Evolutionary conservation across 1,284 basidiomycete genomes (phyloP).

Genomic region (Cerioporus squamosus): DNA sequence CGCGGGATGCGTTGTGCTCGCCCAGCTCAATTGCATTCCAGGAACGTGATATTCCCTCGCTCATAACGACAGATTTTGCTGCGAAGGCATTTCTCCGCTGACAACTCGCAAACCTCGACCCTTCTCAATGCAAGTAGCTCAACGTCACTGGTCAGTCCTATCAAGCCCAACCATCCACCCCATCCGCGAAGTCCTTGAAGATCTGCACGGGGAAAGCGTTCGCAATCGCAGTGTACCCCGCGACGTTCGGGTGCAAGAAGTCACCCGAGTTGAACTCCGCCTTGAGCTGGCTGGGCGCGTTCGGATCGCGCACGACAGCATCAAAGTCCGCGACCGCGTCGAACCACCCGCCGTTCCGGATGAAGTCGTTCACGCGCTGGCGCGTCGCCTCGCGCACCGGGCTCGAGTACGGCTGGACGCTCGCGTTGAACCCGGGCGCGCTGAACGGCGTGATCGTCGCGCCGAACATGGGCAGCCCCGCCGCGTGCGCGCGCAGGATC

Average conservation of each 20-base stretch:
- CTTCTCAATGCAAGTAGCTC: too few relatives aligned
- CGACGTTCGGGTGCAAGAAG: conserved; percentile 50
- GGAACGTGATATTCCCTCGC: too few relatives aligned
- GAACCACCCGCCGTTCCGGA: conserved; percentile 45
- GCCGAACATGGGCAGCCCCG: conserved; percentile 48
- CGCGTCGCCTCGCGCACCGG: conserved; percentile 45
- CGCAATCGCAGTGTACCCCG: conserved; percentile 49
- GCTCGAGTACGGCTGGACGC: conserved; percentile 43
- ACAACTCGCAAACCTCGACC: too few relatives aligned
- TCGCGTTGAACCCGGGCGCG: conserved; percentile 35
- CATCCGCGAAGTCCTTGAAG: conserved; percentile 36
- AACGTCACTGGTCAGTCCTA: too few relatives aligned
- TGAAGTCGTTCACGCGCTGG: conserved; percentile 47
- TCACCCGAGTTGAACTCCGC: conserved; percentile 48
- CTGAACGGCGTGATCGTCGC: conserved; percentile 56
- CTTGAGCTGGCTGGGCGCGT: conserved; percentile 40
- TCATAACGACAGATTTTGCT: too few relatives aligned
- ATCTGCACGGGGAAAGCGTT: conserved; percentile 44
- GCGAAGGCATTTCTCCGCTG: too few relatives aligned
- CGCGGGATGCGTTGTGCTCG: too few relatives aligned
- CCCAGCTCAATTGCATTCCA: too few relatives aligned
- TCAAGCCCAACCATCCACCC: conserved; percentile 28
- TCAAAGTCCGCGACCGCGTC: conserved; percentile 55
- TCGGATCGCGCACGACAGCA: conserved; percentile 44
- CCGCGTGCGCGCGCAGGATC: conserved; percentile 44